Evolutionary conservation across 805 yeast species (phyloP).

Genomic region (Phaffomyces thermotolerans): DNA sequence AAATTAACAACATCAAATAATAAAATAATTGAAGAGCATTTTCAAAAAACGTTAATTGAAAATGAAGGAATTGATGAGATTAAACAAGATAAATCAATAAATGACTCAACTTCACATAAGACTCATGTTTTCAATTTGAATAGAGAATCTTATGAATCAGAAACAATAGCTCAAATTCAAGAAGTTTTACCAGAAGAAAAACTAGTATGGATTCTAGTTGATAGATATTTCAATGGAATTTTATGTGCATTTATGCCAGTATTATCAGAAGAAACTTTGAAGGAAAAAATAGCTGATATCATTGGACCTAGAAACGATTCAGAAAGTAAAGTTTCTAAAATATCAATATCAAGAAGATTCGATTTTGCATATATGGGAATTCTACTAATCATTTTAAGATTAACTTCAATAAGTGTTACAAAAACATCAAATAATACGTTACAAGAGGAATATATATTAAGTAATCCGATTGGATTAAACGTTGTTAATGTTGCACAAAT

Average conservation of each 20-base stretch:
- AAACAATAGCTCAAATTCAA: slow-evolving; percentile 16
- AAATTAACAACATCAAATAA: not conserved
- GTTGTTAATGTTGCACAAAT: slow-evolving; percentile 42
- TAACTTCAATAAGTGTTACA: slow-evolving; percentile 16
- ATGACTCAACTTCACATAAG: slow-evolving; percentile 1
- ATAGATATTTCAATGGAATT: slow-evolving; percentile 14
- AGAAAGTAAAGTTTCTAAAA: slow-evolving; percentile 1
- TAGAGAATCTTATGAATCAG: slow-evolving; percentile 13
- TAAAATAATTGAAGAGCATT: slow-evolving; percentile 22
- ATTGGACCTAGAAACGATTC: slow-evolving; percentile 10
- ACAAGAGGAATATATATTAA: slow-evolving; percentile 31
- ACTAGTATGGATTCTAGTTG: slow-evolving; percentile 18
- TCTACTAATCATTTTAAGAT: slow-evolving; percentile 16
- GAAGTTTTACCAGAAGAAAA: slow-evolving; percentile 19
- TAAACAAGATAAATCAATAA: not conserved
- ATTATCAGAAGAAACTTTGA: slow-evolving; percentile 16
- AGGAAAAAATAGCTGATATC: slow-evolving; percentile 11
- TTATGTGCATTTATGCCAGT: slow-evolving; percentile 22
- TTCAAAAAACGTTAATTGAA: slow-evolving; percentile 27
- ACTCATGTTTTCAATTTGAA: slow-evolving; percentile 10
- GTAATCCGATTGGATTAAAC: slow-evolving; percentile 39
- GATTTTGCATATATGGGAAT: slow-evolving; percentile 23
- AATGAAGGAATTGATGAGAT: slow-evolving; percentile 34
- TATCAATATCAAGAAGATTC: slow-evolving; percentile 16
- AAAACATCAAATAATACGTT: slow-evolving; percentile 14